Conservation (phyloP, 371 early-diverging fungal species). For the Funneliformis caledonium region DNA sequence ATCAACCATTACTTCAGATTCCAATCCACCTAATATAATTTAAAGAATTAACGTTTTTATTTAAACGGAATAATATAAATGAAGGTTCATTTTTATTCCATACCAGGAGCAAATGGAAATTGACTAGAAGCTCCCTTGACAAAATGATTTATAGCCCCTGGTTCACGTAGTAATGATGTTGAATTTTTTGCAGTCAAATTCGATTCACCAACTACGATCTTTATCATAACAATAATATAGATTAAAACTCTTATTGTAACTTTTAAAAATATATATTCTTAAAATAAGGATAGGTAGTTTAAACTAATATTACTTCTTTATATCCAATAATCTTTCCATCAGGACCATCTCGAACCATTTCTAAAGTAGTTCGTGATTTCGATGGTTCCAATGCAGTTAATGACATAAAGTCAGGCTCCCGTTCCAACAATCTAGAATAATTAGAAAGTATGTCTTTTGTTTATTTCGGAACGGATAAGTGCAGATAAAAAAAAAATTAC, state of each 20-base stretch:
- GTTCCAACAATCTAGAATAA: conserved; percentile 53
- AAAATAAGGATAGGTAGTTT: neutral
- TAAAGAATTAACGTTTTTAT: no score
- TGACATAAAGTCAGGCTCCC: conserved; percentile 46
- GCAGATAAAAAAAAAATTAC: neutral
- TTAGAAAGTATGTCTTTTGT: neutral
- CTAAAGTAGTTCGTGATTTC: conserved; percentile 50
- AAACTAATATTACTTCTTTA: conserved; percentile 43
- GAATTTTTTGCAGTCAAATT: conserved; percentile 70
- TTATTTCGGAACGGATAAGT: neutral
- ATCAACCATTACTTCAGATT: conserved; percentile 39
- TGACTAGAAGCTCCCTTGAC: conserved; percentile 75
- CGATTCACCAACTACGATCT: conserved; percentile 37
- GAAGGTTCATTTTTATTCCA: neutral
- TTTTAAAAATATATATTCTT: neutral
- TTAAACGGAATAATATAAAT: neutral
- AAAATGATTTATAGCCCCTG: conserved; percentile 65
- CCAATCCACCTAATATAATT: conserved; percentile 44
- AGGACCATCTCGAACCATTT: conserved; percentile 53
- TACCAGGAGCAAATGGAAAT: conserved; percentile 85
- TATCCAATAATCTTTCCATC: conserved; percentile 57
- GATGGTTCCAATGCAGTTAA: conserved; percentile 50
- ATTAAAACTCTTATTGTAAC: neutral
- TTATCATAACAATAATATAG: neutral
- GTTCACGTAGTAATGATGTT: conserved; percentile 73